Conservation (phyloP, 441 rosid genomes). For the Corymbia citriodora region DNA sequence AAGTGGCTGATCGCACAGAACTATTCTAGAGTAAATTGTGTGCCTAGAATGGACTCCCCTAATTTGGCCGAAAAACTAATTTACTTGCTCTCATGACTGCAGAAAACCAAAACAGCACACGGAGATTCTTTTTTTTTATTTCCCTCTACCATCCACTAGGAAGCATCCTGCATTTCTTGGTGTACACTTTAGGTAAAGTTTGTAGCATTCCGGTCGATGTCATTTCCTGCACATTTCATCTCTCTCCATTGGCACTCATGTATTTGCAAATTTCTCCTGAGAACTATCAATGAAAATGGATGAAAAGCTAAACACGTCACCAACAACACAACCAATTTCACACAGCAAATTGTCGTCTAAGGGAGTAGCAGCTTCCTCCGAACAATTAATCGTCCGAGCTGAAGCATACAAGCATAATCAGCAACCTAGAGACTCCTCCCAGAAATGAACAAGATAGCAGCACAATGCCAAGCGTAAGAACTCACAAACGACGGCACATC, state of each 20-base stretch:
- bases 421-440: background rate
- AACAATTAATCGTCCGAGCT: background rate
- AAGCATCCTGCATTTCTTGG: background rate
- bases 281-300: background rate
- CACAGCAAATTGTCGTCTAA: background rate
- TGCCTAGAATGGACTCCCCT: background rate
- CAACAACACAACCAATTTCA: background rate
- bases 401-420: too few relatives aligned
- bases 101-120: background rate
- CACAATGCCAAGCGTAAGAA: background rate
- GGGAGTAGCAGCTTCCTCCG: background rate
- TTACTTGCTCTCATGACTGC: background rate
- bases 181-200: background rate
- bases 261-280: background rate
- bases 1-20: background rate
- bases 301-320: rapidly evolving
- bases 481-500: background rate
- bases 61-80: background rate
- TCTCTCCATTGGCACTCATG: background rate
- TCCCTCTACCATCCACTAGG: rapidly evolving
- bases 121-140: background rate
- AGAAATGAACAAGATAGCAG: background rate
- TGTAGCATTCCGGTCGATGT: background rate
- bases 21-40: rapidly evolving
- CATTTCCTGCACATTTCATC: background rate